phyloP scores from a whole-genome alignment of 2,329 filamentous ascomycete genomes.

The Grosmannia clavigera region DNA sequence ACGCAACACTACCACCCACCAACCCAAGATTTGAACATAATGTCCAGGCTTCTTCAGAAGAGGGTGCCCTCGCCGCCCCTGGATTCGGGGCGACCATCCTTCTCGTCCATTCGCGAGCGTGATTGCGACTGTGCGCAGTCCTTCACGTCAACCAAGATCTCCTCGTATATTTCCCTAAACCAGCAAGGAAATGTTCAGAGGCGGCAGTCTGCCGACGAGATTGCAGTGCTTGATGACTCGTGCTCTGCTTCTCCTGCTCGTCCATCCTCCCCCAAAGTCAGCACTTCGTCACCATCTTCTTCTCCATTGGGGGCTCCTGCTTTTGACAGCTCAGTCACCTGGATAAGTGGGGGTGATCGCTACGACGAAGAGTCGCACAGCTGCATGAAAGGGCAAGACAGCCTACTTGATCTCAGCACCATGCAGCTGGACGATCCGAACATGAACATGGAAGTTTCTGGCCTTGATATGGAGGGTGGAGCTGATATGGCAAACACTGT shows the following conservation, averaged over 20 bases:
- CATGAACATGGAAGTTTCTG: conserved; percentile 2
- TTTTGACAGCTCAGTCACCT: neutral
- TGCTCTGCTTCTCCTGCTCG: conserved; percentile 14
- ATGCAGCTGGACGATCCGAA: conserved; percentile 4
- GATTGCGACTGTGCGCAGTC: conserved; percentile 47
- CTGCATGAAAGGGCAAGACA: neutral
- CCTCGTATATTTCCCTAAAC: conserved; percentile 31
- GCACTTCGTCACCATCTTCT: neutral
- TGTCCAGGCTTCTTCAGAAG: conserved; percentile 7
- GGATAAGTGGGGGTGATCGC: neutral
- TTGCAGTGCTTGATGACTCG: conserved; percentile 34
- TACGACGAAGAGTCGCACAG: neutral
- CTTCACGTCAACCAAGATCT: conserved; percentile 51
- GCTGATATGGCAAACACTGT: neutral
- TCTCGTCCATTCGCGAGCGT: conserved; percentile 50
- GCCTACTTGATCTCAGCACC: neutral
- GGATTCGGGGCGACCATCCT: conserved; percentile 35
- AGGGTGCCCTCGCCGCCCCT: conserved; percentile 8
- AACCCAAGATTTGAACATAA: neutral
- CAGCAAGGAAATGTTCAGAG: conserved; percentile 11
- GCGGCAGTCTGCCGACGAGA: conserved; percentile 27
- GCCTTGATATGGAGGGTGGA: conserved; percentile 4
- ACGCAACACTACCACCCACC: neutral
- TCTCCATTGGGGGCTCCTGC: neutral
- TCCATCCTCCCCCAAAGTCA: conserved; percentile 8